Percentiles rank a stretch among this genome's conserved stretches.
Evolutionary conservation across 345 rosid species (phyloP).

Genomic region (Gynandropsis gynandra): DNA sequence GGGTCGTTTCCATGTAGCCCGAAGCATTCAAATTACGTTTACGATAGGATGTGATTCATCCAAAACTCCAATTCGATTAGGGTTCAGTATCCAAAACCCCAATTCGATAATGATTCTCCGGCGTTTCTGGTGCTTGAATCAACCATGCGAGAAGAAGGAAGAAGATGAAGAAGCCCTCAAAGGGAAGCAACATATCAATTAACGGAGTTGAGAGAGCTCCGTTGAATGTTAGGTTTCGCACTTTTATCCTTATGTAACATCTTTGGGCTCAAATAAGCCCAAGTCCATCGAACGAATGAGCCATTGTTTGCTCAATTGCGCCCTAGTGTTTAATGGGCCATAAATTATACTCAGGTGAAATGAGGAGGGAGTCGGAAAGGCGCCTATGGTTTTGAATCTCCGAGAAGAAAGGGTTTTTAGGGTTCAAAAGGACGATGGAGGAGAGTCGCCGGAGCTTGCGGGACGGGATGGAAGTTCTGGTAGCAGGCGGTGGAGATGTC

Average conservation of each 20-base stretch:
- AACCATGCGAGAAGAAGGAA: slow-evolving; percentile 2
- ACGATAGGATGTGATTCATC: slow-evolving; percentile 13
- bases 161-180: slow-evolving; percentile 16
- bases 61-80: neutral
- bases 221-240: slow-evolving; percentile 25
- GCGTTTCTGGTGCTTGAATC: neutral
- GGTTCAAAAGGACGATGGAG: slow-evolving; percentile 26
- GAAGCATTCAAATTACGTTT: neutral
- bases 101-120: slow-evolving; percentile 8
- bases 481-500: slow-evolving; percentile 53
- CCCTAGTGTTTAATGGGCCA: too few relatives aligned
- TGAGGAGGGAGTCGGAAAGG: slow-evolving; percentile 4
- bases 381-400: neutral
- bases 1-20: slow-evolving; percentile 8
- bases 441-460: slow-evolving; percentile 24
- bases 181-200: neutral
- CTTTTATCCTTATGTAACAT: too few relatives aligned
- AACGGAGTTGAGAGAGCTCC: slow-evolving; percentile 8
- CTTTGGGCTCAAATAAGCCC: too few relatives aligned
- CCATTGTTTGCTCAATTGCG: too few relatives aligned
- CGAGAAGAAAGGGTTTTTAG: slow-evolving; percentile 22
- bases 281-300: too few relatives aligned
- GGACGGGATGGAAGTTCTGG: slow-evolving; percentile 69
- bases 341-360: too few relatives aligned
- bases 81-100: neutral